These are phyloP conservation scores for Cladophialophora exuberans DNA, from an alignment of 2,329 filamentous ascomycete genomes.

Conservation along the genomic window DNA sequence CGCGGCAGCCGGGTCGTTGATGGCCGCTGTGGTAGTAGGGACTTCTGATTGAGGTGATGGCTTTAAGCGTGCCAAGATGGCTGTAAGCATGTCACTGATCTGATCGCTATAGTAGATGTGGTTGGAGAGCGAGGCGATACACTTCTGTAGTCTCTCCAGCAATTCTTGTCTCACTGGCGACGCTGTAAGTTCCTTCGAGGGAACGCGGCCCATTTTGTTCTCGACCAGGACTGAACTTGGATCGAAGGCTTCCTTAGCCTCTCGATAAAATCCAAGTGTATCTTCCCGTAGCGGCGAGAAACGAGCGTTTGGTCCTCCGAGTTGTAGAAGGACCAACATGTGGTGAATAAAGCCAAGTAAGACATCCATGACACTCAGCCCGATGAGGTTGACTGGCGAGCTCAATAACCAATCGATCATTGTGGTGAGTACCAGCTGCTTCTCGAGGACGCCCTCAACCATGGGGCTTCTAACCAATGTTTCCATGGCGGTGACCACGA, in stretches of 20 bases:
- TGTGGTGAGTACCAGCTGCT: constrained; percentile 74
- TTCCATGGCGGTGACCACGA: constrained; percentile 81
- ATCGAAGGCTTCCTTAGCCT: constrained; percentile 32
- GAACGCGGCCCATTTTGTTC: constrained; percentile 9
- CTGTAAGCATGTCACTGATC: constrained; percentile 88
- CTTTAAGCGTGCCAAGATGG: constrained; percentile 77
- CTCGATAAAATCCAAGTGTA: constrained; percentile 36
- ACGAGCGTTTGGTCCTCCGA: constrained; percentile 51
- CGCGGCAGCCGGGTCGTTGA: constrained; percentile 55
- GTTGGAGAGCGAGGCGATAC: constrained; percentile 87
- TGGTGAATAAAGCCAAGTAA: constrained; percentile 83
- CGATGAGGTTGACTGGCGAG: constrained; percentile 91
- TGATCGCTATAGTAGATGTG: constrained; percentile 98
- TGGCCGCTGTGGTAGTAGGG: constrained; percentile 50
- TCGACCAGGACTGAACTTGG: constrained; percentile 24
- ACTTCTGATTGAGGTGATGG: constrained; percentile 57
- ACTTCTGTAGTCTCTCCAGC: constrained; percentile 72
- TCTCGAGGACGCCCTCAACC: constrained; percentile 69
- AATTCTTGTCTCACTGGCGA: constrained; percentile 63
- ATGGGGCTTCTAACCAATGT: constrained; percentile 69
- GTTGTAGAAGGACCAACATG: constrained; percentile 74
- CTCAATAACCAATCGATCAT: constrained; percentile 82
- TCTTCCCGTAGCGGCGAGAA: constrained; percentile 40
- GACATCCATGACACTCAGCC: constrained; percentile 94
- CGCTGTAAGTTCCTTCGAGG: constrained; percentile 48